Evolutionary conservation across 805 yeast genomes (phyloP), one percentile per base, ranked within the genome.

Genomic region (Diddensiella caesifluorescens): DNA sequence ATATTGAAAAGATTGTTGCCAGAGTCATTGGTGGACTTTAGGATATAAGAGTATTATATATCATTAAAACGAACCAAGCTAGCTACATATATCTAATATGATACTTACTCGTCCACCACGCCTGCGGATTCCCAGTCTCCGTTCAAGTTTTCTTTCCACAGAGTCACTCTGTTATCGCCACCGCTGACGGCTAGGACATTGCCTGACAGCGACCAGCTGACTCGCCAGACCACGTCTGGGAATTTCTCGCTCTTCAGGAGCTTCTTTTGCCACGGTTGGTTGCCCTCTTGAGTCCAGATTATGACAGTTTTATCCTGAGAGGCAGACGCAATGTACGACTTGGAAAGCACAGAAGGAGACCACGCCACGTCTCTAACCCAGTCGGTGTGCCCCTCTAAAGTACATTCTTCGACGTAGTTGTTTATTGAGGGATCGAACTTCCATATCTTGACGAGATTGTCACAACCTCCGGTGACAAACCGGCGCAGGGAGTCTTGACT

Each of bases 351-450:
- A 1, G 95, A 80, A 36, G 97, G 96, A 16, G 96, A 87, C 98
- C 98, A 92, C 3, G 95, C 87, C 47, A 90, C 97, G 61, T 92
- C 99, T 64, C 98, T 80, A 25, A 92, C 97, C 99, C 99, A 92
- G 64, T 92, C 98, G 13, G 85, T 72, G 64, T 92, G 98, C 30
- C 97, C 98, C 49, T 79, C 80, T 41, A 92, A 73, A 21, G 77
- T 74, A 32, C 80, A 80, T 62, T 90, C 96, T 55, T 80, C 73
- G 20, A 72, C 72, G 60, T 84, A 87, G 21, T 74, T 74, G 51
- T 72, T 74, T 35, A 56, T 54, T 4, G 73, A 64, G 7, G 75
- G 65, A 48, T 81, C 82, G 54, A 67, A 79, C 55, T 71, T 75
- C 98, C 98, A 92, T 55, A 92, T 78, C 62, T 87, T 89, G 44